A percentile compares a stretch with the other conserved stretches of the same genome.
phyloP scores from a whole-genome alignment of 2,329 filamentous ascomycete species.

The Rhinocladiella similis region DNA sequence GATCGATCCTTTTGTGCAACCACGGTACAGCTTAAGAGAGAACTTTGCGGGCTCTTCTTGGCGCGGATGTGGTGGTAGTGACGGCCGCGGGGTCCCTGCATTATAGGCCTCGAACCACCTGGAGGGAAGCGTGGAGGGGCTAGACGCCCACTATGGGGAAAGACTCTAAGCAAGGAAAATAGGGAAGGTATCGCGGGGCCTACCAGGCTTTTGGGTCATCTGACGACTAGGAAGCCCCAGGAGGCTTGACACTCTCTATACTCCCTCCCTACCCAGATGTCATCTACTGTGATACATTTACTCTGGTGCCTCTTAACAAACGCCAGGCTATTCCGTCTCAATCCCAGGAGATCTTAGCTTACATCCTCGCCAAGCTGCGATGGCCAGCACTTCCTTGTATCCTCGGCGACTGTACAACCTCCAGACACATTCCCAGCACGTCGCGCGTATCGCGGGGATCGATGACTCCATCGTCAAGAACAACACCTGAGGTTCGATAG shows the following conservation, averaged over 20 bases:
- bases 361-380: conserved; percentile 30
- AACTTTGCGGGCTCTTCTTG: too few species aligned
- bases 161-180: not conserved
- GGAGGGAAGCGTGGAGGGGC: too few species aligned
- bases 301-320: too few species aligned
- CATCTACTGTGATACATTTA: not conserved
- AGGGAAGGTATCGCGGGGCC: too few species aligned
- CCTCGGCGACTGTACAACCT: conserved; percentile 32
- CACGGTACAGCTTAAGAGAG: too few species aligned
- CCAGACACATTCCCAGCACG: conserved; percentile 40
- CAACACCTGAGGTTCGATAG: conserved; percentile 36
- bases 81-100: too few species aligned
- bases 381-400: conserved; percentile 33
- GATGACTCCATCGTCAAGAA: conserved; percentile 41
- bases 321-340: too few species aligned
- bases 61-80: too few species aligned
- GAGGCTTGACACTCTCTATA: not conserved
- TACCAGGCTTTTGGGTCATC: too few species aligned
- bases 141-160: too few species aligned
- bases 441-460: conserved; percentile 41
- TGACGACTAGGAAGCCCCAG: not conserved
- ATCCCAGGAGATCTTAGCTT: not conserved
- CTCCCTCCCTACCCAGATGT: not conserved
- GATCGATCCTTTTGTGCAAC: too few species aligned
- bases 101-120: too few species aligned